A percentile compares a stretch with the other conserved stretches of the same genome.
phyloP scores from a whole-genome alignment of 2,329 filamentous ascomycete genomes.

The Trichoderma sp. region DNA sequence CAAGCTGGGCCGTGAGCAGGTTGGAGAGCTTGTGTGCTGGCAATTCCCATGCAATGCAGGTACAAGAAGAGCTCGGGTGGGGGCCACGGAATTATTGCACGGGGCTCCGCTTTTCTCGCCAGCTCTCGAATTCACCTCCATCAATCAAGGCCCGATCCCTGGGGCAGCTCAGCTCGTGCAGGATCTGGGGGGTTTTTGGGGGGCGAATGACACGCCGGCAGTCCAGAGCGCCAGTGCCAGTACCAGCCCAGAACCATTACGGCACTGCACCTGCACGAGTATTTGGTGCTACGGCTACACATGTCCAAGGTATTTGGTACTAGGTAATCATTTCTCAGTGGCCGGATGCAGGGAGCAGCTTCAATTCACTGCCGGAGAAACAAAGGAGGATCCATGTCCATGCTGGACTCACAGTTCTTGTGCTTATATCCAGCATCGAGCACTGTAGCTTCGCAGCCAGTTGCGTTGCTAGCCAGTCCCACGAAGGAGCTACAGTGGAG shows the following conservation, averaged over 20 bases:
- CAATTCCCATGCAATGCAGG: conserved; percentile 16
- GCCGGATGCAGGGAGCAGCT: background rate
- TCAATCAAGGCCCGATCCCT: conserved; percentile 1
- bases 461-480: background rate
- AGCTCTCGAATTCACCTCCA: background rate
- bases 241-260: background rate
- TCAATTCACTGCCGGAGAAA: background rate
- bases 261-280: background rate
- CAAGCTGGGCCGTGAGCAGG: background rate
- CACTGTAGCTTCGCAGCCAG: background rate
- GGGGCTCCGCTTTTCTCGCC: background rate
- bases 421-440: background rate
- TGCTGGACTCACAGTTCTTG: background rate
- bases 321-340: background rate
- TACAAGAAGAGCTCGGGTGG: conserved; percentile 9
- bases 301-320: background rate
- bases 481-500: background rate
- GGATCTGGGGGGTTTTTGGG: background rate
- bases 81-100: background rate
- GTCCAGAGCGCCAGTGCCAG: background rate
- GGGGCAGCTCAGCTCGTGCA: conserved; percentile 5
- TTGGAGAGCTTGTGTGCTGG: background rate
- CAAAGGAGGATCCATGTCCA: background rate
- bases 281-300: background rate
- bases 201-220: background rate